Percentiles rank a stretch among this genome's conserved stretches.
These are phyloP conservation scores for Eucalyptus curtisii DNA, from an alignment of 345 rosid genomes.

Conservation along the genomic window DNA sequence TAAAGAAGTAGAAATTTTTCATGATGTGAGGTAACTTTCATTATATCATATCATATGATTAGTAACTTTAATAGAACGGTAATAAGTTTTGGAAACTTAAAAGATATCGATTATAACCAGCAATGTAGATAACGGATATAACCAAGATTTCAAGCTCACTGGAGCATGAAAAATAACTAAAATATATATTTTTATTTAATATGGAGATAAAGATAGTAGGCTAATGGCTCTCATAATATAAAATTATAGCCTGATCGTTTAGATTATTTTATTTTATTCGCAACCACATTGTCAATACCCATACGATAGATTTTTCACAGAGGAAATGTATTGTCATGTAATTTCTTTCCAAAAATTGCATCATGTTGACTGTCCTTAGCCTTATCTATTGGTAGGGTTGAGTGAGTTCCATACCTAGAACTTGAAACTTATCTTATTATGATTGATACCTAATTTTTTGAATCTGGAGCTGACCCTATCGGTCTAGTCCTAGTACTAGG, in stretches of 20 bases:
- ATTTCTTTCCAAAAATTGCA: not conserved
- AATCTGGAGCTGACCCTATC: accelerated
- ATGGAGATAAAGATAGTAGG: not conserved
- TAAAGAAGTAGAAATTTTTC: not conserved
- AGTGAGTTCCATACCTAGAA: accelerated
- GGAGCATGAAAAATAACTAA: not conserved
- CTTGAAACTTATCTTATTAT: not conserved
- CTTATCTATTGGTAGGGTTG: not conserved
- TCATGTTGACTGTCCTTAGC: no score
- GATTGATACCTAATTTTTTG: not conserved
- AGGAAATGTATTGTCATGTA: not conserved
- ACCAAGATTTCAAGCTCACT: not conserved
- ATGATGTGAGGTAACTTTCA: not conserved
- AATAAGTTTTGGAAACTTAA: not conserved
- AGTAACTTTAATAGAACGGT: not conserved
- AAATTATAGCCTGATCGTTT: accelerated
- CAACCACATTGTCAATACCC: not conserved
- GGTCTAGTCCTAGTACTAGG: not conserved
- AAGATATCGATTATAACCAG: not conserved
- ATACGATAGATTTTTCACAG: not conserved
- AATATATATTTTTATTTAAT: not conserved
- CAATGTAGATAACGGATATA: not conserved
- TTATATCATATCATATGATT: not conserved
- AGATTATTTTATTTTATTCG: not conserved
- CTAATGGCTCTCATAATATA: not conserved